phyloP scores from a whole-genome alignment of 2,329 filamentous ascomycete species.

The Botrytis tulipae region DNA sequence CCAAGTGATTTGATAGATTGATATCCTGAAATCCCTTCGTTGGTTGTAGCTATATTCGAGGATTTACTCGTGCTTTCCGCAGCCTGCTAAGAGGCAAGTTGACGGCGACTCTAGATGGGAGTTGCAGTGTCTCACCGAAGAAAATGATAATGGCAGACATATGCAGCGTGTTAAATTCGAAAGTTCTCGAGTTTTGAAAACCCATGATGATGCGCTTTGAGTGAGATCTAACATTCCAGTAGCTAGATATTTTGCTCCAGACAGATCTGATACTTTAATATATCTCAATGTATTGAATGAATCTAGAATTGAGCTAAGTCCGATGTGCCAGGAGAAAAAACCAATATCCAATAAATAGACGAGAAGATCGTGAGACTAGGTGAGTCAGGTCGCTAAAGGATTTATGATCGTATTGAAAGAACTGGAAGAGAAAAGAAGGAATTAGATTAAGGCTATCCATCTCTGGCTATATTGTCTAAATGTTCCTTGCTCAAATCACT shows the following conservation, averaged over 20 bases:
- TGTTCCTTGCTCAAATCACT: background rate
- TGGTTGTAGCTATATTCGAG: background rate
- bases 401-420: background rate
- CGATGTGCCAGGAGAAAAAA: background rate
- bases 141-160: background rate
- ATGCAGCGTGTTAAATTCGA: background rate
- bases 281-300: background rate
- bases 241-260: background rate
- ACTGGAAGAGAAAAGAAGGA: background rate
- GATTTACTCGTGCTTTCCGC: no score
- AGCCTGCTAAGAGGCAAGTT: background rate
- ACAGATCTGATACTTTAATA: background rate
- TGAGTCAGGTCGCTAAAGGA: background rate
- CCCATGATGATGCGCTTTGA: background rate
- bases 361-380: background rate
- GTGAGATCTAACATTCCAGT: background rate
- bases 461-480: background rate
- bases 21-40: background rate
- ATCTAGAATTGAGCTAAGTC: background rate
- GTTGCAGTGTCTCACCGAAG: background rate
- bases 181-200: background rate
- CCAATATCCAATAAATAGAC: rapidly evolving
- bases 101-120: background rate
- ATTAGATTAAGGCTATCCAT: background rate
- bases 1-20: background rate